Conservation (phyloP, 176 grass and related monocot species). For the Triticum turgidum region DNA sequence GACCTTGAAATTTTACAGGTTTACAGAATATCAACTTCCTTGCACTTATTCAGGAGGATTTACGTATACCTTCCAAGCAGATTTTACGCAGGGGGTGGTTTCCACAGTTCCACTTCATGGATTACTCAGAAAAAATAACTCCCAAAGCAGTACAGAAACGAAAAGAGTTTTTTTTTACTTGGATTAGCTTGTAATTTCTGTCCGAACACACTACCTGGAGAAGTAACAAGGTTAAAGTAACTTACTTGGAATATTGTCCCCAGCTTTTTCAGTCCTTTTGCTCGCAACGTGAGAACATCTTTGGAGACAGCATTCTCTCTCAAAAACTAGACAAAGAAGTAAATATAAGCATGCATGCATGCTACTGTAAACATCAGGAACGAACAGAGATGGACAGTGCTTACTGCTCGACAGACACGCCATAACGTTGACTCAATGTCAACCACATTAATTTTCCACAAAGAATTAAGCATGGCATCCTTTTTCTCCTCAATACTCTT, state of each 20-base stretch:
- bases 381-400: neutral
- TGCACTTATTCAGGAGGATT: neutral
- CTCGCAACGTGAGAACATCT: conserved; percentile 67
- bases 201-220: neutral
- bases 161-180: neutral
- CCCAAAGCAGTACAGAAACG: neutral
- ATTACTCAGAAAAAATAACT: neutral
- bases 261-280: conserved; percentile 78
- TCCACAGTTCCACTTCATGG: neutral
- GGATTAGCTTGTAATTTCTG: neutral
- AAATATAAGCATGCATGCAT: neutral
- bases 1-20: neutral
- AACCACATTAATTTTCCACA: conserved; percentile 98
- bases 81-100: neutral
- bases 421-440: conserved; percentile 83
- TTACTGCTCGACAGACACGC: conserved; percentile 88
- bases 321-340: conserved; percentile 59
- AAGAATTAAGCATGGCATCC: conserved; percentile 77
- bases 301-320: conserved; percentile 64
- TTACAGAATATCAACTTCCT: neutral
- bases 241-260: conserved; percentile 95
- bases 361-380: neutral
- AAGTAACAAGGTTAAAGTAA: neutral
- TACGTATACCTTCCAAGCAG: neutral
- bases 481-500: conserved; percentile 85